Conservation (phyloP, 2,329 filamentous ascomycete genomes). For the Davidsoniella eucalypti region DNA sequence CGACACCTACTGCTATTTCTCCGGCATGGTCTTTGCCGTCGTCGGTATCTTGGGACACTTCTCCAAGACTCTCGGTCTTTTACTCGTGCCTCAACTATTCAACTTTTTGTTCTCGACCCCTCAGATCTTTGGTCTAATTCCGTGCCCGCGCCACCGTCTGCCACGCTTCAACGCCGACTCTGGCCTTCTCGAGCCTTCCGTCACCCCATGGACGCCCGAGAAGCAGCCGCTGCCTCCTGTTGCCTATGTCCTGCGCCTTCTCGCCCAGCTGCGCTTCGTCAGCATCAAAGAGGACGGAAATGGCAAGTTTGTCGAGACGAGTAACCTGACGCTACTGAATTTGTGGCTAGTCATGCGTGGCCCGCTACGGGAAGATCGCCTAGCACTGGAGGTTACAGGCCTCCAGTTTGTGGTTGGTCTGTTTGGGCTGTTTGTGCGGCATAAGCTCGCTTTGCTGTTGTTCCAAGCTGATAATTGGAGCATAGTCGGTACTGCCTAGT, state of each 20-base stretch:
- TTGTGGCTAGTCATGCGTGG: constrained; percentile 94
- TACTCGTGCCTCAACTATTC: constrained; percentile 86
- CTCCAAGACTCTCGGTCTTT: constrained; percentile 82
- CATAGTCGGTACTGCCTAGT: constrained; percentile 3
- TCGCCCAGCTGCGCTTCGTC: constrained; percentile 53
- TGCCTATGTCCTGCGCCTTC: constrained; percentile 45
- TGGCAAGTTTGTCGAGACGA: constrained; percentile 60
- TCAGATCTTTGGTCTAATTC: constrained; percentile 77
- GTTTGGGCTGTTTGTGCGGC: constrained; percentile 70
- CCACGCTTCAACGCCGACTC: constrained; percentile 76
- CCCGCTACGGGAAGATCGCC: constrained; percentile 68
- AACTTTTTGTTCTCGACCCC: constrained; percentile 92
- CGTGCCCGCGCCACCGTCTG: constrained; percentile 82
- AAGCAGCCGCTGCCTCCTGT: constrained; percentile 52
- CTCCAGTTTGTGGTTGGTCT: constrained; percentile 64
- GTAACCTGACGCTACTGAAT: constrained; percentile 86
- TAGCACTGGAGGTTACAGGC: constrained; percentile 63
- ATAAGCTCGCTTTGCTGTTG: constrained; percentile 70
- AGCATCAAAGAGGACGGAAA: constrained; percentile 49
- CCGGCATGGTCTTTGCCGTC: constrained; percentile 96
- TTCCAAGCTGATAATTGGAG: constrained; percentile 70
- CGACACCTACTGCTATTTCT: constrained; percentile 99
- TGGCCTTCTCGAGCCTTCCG: constrained; percentile 71
- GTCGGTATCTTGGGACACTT: constrained; percentile 96
- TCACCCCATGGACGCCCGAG: constrained; percentile 54